Percentiles rank a stretch among this genome's conserved stretches.
Conservation (phyloP, 2,329 filamentous ascomycete species). For the Botrytis cinerea region DNA sequence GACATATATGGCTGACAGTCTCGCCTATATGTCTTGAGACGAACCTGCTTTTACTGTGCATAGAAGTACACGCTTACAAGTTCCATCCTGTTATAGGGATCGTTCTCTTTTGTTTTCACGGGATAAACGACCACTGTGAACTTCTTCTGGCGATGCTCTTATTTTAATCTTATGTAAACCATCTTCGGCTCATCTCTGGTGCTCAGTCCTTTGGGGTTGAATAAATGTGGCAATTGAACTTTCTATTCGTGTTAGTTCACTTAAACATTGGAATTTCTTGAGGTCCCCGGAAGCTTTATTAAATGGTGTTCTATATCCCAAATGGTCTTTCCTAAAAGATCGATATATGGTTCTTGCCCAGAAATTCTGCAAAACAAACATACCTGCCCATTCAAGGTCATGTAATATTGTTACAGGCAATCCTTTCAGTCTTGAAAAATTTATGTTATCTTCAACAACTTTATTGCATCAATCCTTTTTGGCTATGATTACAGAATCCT, state of each 20-base stretch:
- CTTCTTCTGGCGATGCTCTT: neutral
- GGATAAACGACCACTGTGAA: neutral
- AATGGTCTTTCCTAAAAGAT: neutral
- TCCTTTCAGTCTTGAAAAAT: neutral
- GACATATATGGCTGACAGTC: neutral
- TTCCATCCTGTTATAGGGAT: neutral
- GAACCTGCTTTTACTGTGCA: neutral
- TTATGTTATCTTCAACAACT: constrained; percentile 28
- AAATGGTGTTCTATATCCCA: neutral
- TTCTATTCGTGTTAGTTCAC: neutral
- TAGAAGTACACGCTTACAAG: neutral
- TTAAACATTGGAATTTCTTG: neutral
- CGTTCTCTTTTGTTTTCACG: neutral
- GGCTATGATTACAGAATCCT: constrained; percentile 44
- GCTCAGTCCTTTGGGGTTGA: neutral
- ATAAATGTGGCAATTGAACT: neutral
- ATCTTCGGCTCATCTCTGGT: neutral
- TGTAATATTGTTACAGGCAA: neutral
- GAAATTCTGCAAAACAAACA: neutral
- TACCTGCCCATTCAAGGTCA: neutral
- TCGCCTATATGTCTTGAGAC: neutral
- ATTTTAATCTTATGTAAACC: neutral
- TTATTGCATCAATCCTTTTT: constrained; percentile 36
- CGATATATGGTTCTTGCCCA: neutral
- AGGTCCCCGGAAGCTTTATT: neutral